phyloP scores from a whole-genome alignment of 1,139 yeast species.

The Candida labiduridarum region DNA sequence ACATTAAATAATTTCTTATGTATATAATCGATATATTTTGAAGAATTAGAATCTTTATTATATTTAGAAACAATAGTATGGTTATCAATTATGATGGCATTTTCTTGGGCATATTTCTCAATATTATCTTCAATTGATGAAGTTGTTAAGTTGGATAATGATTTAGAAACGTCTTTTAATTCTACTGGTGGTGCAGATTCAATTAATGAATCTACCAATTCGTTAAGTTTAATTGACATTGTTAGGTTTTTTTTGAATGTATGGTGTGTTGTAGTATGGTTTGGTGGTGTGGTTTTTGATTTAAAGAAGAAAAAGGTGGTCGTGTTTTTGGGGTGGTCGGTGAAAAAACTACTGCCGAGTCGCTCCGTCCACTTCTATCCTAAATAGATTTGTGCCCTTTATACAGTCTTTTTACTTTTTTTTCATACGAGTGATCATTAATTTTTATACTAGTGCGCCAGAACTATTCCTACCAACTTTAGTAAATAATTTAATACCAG shows the following conservation, averaged over 20 bases:
- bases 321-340: no score
- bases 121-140: slow-evolving; percentile 32
- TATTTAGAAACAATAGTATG: slow-evolving; percentile 31
- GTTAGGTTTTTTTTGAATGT: not conserved
- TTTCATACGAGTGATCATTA: no score
- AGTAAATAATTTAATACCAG: no score
- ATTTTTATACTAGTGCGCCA: no score
- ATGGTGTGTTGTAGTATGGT: not conserved
- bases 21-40: slow-evolving; percentile 43
- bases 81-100: slow-evolving; percentile 26
- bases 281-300: not conserved
- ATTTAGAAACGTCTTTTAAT: slow-evolving; percentile 31
- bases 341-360: not conserved
- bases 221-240: slow-evolving; percentile 27
- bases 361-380: not conserved
- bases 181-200: slow-evolving; percentile 47
- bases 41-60: slow-evolving; percentile 34
- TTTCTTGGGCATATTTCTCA: slow-evolving; percentile 31
- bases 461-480: no score
- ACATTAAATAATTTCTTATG: slow-evolving; percentile 58
- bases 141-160: slow-evolving; percentile 18
- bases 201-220: slow-evolving; percentile 37
- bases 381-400: not conserved
- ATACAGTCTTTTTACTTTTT: no score
- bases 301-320: no score